Percentiles rank a stretch among this genome's conserved stretches.
Evolutionary conservation across 805 yeast species (phyloP).

Genomic region (Starmera caribaea): DNA sequence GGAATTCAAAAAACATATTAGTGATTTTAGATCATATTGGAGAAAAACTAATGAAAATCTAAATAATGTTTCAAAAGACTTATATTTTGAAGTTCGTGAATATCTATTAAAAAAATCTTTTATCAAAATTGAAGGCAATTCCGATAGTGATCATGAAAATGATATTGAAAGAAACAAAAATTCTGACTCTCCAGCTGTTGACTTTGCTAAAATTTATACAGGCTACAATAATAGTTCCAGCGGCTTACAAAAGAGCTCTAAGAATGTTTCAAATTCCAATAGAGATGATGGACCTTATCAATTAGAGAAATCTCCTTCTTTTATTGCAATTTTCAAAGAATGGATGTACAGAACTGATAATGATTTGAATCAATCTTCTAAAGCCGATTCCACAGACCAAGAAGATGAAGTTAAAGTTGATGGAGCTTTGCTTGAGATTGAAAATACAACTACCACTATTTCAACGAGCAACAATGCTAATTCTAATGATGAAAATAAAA

Average conservation of each 20-base stretch:
- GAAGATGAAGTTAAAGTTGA: not conserved
- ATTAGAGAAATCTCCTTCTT: constrained; percentile 13
- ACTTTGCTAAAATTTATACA: constrained; percentile 53
- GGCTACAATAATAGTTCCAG: constrained; percentile 20
- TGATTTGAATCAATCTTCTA: constrained; percentile 1
- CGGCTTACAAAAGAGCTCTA: too few relatives aligned
- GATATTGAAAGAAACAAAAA: constrained; percentile 16
- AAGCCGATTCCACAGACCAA: not conserved
- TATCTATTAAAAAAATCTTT: constrained; percentile 41
- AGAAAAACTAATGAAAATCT: constrained; percentile 59
- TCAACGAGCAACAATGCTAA: too few relatives aligned
- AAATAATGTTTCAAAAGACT: constrained; percentile 68
- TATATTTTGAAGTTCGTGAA: constrained; percentile 79
- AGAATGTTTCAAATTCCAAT: constrained; percentile 18
- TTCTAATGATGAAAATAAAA: too few relatives aligned
- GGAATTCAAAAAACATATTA: constrained; percentile 84
- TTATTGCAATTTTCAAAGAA: constrained; percentile 21
- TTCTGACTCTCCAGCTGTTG: constrained; percentile 41
- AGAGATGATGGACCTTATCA: constrained; percentile 21
- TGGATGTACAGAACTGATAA: constrained; percentile 24
- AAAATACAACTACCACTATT: not conserved
- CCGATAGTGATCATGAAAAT: constrained; percentile 19
- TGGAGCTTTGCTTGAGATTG: not conserved
- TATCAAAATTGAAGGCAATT: constrained; percentile 11
- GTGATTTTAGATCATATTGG: constrained; percentile 81